These are phyloP conservation scores for Aspergillus fischeri DNA, from an alignment of 2,329 filamentous ascomycete species.

Conservation along the genomic window DNA sequence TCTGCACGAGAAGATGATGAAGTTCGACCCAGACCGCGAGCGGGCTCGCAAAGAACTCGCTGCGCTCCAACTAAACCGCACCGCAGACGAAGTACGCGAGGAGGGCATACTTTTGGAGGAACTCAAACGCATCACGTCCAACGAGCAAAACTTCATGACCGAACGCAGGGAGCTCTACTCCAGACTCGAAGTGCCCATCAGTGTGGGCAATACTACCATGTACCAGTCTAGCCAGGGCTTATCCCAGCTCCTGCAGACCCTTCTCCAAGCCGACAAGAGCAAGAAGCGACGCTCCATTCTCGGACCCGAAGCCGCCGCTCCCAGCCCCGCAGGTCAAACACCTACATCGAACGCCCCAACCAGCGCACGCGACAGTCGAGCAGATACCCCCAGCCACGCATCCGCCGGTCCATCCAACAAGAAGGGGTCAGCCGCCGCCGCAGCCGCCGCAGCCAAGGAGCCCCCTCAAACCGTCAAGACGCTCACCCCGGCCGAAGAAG, in stretches of 20 bases:
- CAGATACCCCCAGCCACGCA: slow-evolving; percentile 32
- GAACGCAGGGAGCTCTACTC: slow-evolving; percentile 84
- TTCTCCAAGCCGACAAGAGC: slow-evolving; percentile 77
- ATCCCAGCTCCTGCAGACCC: slow-evolving; percentile 72
- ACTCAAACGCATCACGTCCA: slow-evolving; percentile 83
- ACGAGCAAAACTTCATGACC: slow-evolving; percentile 79
- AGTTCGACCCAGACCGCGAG: slow-evolving; percentile 80
- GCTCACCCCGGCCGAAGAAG: slow-evolving; percentile 70
- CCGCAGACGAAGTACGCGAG: slow-evolving; percentile 83
- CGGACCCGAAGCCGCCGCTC: slow-evolving; percentile 52
- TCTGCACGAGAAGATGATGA: slow-evolving; percentile 77
- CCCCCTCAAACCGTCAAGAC: slow-evolving; percentile 59
- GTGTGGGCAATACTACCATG: slow-evolving; percentile 62
- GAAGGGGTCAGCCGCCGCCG: slow-evolving; percentile 36
- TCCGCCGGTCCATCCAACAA: slow-evolving; percentile 19
- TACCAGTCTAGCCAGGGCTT: slow-evolving; percentile 82
- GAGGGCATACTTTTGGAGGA: slow-evolving; percentile 87
- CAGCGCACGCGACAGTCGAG: slow-evolving; percentile 33
- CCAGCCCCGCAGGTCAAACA: slow-evolving; percentile 53
- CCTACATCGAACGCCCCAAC: slow-evolving; percentile 32
- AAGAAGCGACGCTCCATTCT: slow-evolving; percentile 79
- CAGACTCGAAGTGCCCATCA: slow-evolving; percentile 77
- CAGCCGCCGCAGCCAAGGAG: slow-evolving; percentile 30
- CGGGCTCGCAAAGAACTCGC: slow-evolving; percentile 79
- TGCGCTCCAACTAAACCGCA: slow-evolving; percentile 70